These are phyloP conservation scores for Leccinum aurantiacum DNA, from an alignment of 768 basidiomycete genomes.

Conservation along the genomic window DNA sequence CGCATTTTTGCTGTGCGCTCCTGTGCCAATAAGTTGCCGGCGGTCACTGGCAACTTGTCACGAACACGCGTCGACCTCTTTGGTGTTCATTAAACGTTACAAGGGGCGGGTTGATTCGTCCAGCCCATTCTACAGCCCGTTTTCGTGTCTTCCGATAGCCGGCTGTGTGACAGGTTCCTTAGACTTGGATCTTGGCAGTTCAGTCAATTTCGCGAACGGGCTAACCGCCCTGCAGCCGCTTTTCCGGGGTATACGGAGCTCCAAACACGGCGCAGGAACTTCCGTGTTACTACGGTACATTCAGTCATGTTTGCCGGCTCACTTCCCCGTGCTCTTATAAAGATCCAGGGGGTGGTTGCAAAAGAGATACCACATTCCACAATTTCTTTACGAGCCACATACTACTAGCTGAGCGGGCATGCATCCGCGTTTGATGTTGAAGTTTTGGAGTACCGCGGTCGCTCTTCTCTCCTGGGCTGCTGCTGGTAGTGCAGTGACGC, in stretches of 20 bases:
- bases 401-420: constrained; percentile 8
- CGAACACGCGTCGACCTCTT: no score
- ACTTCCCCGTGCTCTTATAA: neutral
- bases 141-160: neutral
- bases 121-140: neutral
- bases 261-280: neutral
- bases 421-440: constrained; percentile 7
- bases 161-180: neutral
- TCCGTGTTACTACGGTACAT: neutral
- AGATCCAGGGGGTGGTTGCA: neutral
- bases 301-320: neutral
- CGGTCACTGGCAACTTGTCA: no score
- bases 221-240: neutral
- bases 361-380: neutral
- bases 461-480: constrained; percentile 9
- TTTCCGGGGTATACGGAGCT: neutral
- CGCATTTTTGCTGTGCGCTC: neutral
- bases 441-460: neutral
- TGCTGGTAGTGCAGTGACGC: constrained; percentile 8
- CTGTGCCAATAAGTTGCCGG: no score
- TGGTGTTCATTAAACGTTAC: no score
- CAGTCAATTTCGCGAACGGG: neutral
- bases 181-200: neutral
- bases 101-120: neutral
- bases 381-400: neutral